A percentile compares a stretch with the other conserved stretches of the same genome.
Conservation (phyloP, 768 basidiomycete species). For the Macrolepiota fuliginosa region DNA sequence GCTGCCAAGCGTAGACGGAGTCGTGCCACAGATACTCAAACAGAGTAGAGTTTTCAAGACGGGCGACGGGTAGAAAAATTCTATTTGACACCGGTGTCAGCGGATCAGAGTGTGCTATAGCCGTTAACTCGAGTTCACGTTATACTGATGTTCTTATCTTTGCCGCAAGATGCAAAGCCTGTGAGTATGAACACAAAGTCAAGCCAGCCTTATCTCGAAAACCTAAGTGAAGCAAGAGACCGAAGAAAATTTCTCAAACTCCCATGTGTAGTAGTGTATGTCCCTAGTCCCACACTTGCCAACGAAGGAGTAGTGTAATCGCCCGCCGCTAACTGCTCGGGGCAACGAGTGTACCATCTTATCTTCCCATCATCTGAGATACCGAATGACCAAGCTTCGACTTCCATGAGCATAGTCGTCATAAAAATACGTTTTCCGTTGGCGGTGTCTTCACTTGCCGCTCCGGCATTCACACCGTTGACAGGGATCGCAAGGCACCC, state of each 20-base stretch:
- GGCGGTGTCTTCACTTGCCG: background rate
- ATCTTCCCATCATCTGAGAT: background rate
- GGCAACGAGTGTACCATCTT: background rate
- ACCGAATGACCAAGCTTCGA: background rate
- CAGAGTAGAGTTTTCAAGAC: background rate
- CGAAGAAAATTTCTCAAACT: too few relatives aligned
- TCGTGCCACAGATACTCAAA: background rate
- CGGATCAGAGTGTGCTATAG: background rate
- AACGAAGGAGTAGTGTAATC: background rate
- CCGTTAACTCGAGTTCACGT: background rate
- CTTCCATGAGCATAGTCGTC: background rate
- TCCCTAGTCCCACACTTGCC: too few relatives aligned
- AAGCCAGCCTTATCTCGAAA: too few relatives aligned
- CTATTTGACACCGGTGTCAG: background rate
- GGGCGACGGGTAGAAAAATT: background rate
- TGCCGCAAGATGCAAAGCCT: too few relatives aligned
- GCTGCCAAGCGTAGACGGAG: background rate
- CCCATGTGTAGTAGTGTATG: too few relatives aligned
- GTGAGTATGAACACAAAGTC: too few relatives aligned
- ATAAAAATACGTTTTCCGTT: background rate
- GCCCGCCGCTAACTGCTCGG: background rate
- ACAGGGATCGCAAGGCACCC: background rate
- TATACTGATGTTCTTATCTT: background rate
- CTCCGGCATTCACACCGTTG: background rate
- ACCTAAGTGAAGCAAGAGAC: background rate